Base-by-base conservation (phyloP, 352 stramenopile species). In the Blastocystis sp. region DNA sequence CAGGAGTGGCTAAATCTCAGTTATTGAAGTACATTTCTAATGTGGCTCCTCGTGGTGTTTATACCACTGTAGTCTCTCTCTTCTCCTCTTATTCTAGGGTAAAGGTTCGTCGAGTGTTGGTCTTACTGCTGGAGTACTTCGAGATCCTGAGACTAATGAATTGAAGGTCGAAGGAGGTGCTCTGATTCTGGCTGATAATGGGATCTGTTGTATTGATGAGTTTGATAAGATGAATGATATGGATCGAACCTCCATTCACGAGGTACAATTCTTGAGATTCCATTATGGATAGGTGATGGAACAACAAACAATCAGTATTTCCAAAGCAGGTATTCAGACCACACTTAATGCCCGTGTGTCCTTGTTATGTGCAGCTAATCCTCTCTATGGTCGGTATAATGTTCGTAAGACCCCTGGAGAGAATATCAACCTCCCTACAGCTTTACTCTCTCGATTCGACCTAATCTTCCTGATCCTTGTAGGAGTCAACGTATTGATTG, bases 351-450 rank as follows among this genome's bases (percentile, higher is more conserved):
- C 93, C 12, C 91, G 94, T 43, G 92, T 93, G 16, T 92, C 93
- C 11, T 91, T 97, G 5, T 89, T 97, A 4, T 93, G 93, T 0
- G 93, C 94, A 14, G 94, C 94, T 1, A 97, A 97, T 88, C 94
- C 94, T 19, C 88, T 97, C 1, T 96, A 95, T 86, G 92, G 93
- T 21, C 87, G 93, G 57, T 95, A 95, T 90, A 94, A 94, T 86
- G 89, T 90, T 21, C 61, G 66, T 35, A 93, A 93, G 71, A 92
- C 91, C 3, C 87, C 93, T 11, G 91, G 90, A 32, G 92, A 98
- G 90, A 99, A 99, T 91, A 97, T 99, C 89, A 98, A 98, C 89
- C 90, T 99, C 32, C 96, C 97, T 24, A 98, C 98, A 85, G 97
- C 96, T n/a, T 91, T 99, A 65, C 90, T 99, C 6, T 98, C 95